Evolutionary conservation across 2,329 filamentous ascomycete species (phyloP), one percentile per base, ranked within the genome.

Genomic region (Ophiostoma novo-ulmi): DNA sequence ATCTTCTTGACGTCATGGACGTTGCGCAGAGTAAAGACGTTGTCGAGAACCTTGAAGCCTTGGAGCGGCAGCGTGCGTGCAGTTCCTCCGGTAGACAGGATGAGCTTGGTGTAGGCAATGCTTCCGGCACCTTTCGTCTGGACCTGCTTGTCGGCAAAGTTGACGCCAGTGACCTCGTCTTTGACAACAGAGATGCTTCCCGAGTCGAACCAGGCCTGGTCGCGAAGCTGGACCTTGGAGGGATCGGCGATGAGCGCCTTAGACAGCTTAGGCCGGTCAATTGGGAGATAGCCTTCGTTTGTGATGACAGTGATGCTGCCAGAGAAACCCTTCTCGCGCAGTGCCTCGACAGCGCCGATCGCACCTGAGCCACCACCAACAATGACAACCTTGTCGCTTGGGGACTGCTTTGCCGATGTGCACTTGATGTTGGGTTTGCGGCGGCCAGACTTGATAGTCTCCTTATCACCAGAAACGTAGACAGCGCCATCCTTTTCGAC

Each of bases 261-360:
- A 77, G 94, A 97, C 61, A 99, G 85, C 83, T 98, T 98, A 13
- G 95, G 93, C 26, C 95, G 88, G 81, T 99, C 95, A 76, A 98
- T 94, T 41, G 94, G 94, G 44, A 91, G 85, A 78, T 95, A 91
- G 31, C 91, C 90, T 80, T 99, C 95, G 74, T 87, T 89, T 14
- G 91, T 89, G 76, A 99, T 89, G 76, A 97, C 83, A 0, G 93
- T 96, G 75, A 99, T 89, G 70, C 86, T 82, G 17, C 93, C 94
- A 5, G 84, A 85, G 82, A 89, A 98, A 39, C 94, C 93, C 73
- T 90, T 88, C 74, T 91, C 90, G 63, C 94, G 89, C 20, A 99
- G 86, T 14, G 88, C 91, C 78, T 98, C 93, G 64, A 97, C 83
- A 5, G 91, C 86, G 39, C 93, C 94, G 68, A 97, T 82, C 5